These are phyloP conservation scores for Claviceps arundinis DNA, from an alignment of 2,329 filamentous ascomycete species.

Conservation along the genomic window DNA sequence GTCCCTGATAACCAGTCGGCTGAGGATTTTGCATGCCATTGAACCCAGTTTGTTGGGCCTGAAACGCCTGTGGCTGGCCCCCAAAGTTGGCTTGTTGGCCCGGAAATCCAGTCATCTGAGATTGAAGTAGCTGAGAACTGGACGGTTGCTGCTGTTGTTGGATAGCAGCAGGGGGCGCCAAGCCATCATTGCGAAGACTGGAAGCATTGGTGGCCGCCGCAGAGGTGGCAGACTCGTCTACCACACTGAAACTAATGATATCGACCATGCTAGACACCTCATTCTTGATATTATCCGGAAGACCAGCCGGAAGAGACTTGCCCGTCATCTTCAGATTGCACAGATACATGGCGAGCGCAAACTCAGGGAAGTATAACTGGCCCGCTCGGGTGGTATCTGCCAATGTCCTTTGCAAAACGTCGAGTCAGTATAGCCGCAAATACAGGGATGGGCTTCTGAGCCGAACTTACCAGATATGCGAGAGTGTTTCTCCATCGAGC, in stretches of 20 bases:
- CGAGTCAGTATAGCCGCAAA: neutral
- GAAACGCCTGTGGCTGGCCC: conserved; percentile 44
- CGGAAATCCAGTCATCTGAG: conserved; percentile 58
- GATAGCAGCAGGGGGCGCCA: conserved; percentile 35
- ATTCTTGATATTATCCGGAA: conserved; percentile 84
- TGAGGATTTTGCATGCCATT: conserved; percentile 55
- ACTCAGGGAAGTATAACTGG: conserved; percentile 93
- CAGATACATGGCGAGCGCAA: conserved; percentile 94
- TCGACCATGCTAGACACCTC: conserved; percentile 99
- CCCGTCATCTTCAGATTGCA: conserved; percentile 89
- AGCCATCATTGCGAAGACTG: conserved; percentile 45
- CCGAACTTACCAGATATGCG: conserved; percentile 68
- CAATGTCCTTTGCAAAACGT: conserved; percentile 49
- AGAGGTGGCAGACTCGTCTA: conserved; percentile 51
- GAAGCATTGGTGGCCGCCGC: conserved; percentile 50
- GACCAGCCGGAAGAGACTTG: conserved; percentile 57
- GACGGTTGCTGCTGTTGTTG: conserved; percentile 64
- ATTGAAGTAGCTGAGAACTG: conserved; percentile 50
- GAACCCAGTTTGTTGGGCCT: conserved; percentile 58
- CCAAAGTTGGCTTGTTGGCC: conserved; percentile 44
- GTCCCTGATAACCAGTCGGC: conserved; percentile 67
- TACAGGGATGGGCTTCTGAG: neutral
- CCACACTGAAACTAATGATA: conserved; percentile 90
- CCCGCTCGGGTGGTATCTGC: conserved; percentile 94
- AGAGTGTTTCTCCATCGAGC: conserved; percentile 73